A percentile compares a stretch with the other conserved stretches of the same genome.
These are phyloP conservation scores for Dendrobium chrysotoxum DNA, from an alignment of 106 monocot species.

Conservation along the genomic window DNA sequence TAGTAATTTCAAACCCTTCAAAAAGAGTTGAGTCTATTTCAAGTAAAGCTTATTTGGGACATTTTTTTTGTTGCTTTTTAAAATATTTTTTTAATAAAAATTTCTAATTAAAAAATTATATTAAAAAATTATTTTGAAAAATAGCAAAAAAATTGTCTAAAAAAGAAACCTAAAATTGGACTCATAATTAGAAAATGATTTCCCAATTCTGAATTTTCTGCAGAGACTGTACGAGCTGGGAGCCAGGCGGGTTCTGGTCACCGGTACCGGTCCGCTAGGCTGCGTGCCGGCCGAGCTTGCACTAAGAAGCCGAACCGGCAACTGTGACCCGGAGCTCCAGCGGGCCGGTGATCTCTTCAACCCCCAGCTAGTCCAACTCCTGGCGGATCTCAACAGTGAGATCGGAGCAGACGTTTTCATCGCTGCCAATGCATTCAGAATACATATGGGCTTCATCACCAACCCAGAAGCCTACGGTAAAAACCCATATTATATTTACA, in stretches of 20 bases:
- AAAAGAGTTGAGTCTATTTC: too few relatives aligned
- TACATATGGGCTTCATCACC: conserved; percentile 49
- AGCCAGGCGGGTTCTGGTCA: conserved; percentile 45
- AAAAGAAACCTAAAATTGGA: too few relatives aligned
- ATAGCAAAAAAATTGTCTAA: too few relatives aligned
- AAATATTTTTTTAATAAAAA: too few relatives aligned
- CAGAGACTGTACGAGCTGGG: conserved; percentile 51
- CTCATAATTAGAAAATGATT: background rate
- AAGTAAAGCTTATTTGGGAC: too few relatives aligned
- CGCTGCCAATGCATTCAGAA: conserved; percentile 30
- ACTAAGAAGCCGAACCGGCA: conserved; percentile 25
- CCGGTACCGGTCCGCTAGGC: conserved; percentile 50
- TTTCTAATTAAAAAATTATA: too few relatives aligned
- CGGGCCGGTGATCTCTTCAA: conserved; percentile 39
- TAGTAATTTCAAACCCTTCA: too few relatives aligned
- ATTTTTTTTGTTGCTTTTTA: too few relatives aligned
- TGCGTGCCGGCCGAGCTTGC: conserved; percentile 52
- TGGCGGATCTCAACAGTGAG: conserved; percentile 29
- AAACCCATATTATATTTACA: background rate
- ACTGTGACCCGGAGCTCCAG: conserved; percentile 39
- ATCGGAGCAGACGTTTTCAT: conserved; percentile 26
- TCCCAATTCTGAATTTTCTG: background rate
- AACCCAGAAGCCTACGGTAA: conserved; percentile 40
- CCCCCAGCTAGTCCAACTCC: conserved; percentile 26
- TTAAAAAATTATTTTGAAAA: too few relatives aligned